Evolutionary conservation across 768 basidiomycete species (phyloP).

Genomic region (Mycena vulgaris): DNA sequence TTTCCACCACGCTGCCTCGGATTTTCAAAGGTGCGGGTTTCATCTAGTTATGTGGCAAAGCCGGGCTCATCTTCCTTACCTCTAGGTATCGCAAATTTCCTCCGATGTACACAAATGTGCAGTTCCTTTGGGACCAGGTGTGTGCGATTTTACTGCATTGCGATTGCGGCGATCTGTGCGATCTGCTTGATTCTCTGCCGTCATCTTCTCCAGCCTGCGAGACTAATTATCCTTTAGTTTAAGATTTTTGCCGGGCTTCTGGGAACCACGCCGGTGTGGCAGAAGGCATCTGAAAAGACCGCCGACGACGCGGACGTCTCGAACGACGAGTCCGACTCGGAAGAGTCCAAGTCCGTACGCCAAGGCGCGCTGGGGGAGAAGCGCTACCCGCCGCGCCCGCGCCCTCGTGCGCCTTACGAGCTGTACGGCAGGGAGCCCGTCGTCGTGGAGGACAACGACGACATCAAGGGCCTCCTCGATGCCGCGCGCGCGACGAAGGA

Average conservation of each 20-base stretch:
- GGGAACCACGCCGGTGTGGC: constrained; percentile 62
- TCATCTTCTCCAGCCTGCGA: neutral
- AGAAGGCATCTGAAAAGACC: constrained; percentile 52
- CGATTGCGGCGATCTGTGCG: neutral
- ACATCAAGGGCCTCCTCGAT: neutral
- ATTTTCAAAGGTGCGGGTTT: constrained; percentile 61
- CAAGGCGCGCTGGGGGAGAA: constrained; percentile 31
- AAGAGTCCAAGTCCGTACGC: constrained; percentile 34
- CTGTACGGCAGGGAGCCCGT: constrained; percentile 50
- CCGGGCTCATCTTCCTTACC: neutral
- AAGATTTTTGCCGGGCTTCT: constrained; percentile 74
- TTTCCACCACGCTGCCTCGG: constrained; percentile 69
- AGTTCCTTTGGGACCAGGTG: constrained; percentile 78
- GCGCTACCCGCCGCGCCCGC: constrained; percentile 45
- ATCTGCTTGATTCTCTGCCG: neutral
- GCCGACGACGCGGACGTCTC: constrained; percentile 42
- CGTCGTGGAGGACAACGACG: constrained; percentile 28
- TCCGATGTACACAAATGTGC: constrained; percentile 51
- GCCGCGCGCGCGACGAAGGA: constrained; percentile 50
- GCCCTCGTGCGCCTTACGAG: constrained; percentile 57
- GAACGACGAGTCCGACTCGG: constrained; percentile 48
- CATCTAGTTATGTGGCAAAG: neutral
- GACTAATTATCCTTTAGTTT: constrained; percentile 58
- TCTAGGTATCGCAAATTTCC: constrained; percentile 51
- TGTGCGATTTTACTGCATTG: constrained; percentile 16